Evolutionary conservation across 2,329 filamentous ascomycete species (phyloP).

Genomic region (Talaromyces amestolkiae): DNA sequence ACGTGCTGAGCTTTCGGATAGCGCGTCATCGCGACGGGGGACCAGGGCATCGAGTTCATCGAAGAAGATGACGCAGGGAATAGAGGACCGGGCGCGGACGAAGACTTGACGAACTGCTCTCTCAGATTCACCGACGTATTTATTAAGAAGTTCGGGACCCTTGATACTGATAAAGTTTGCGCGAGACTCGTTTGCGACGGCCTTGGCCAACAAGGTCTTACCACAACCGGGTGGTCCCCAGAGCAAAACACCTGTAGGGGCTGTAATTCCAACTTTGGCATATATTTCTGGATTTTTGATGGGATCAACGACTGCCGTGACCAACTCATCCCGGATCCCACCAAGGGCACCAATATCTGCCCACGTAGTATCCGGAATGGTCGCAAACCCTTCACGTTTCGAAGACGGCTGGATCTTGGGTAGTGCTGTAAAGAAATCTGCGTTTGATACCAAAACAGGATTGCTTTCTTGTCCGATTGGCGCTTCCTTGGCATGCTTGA

Average conservation of each 20-base stretch:
- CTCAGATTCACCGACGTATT: constrained; percentile 96
- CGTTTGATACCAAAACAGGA: constrained; percentile 58
- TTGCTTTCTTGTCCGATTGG: constrained; percentile 55
- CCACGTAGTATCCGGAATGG: constrained; percentile 92
- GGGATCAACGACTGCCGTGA: constrained; percentile 82
- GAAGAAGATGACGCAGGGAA: constrained; percentile 95
- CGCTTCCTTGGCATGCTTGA: constrained; percentile 54
- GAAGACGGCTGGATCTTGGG: constrained; percentile 74
- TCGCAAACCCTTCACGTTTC: constrained; percentile 90
- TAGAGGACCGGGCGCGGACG: constrained; percentile 75
- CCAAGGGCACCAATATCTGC: constrained; percentile 82
- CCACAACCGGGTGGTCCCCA: constrained; percentile 97
- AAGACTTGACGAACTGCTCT: constrained; percentile 91
- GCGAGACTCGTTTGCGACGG: constrained; percentile 89
- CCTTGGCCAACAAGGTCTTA: constrained; percentile 94
- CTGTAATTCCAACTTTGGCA: constrained; percentile 70
- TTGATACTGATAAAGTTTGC: constrained; percentile 99
- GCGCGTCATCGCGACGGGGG: constrained; percentile 72
- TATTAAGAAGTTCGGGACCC: constrained; percentile 92
- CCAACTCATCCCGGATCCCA: constrained; percentile 75
- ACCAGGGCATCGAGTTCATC: constrained; percentile 95
- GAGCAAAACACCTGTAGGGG: constrained; percentile 82
- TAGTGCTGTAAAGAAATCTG: constrained; percentile 71
- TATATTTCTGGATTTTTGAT: constrained; percentile 81
- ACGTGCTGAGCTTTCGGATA: constrained; percentile 78